Base-by-base conservation (phyloP, 345 rosid species). In the Passiflora organensis region DNA sequence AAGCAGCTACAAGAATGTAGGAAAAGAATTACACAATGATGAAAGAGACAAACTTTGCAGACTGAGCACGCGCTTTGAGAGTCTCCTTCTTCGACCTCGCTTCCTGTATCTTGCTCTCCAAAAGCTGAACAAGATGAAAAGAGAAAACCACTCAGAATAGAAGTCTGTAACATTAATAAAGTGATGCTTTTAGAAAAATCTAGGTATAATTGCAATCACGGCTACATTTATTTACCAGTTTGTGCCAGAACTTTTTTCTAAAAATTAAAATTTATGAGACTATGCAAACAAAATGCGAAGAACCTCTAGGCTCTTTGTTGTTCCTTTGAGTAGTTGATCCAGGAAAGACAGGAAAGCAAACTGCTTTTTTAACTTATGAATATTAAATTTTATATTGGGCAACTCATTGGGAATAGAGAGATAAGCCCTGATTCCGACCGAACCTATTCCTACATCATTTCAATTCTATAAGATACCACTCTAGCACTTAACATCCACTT, bases 41-140 rank as follows among this genome's bases (percentile, higher is more conserved):
- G 34, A 46, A 48, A 55, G 71, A 52, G 59, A 71, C 81, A 55
- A 48, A 86, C 90, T 77, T 86, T 22, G 95, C 95, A 66, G 90
- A 79, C 62, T 86, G 90, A 43, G 95, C 89, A 47, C 95, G 95
- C 53, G 99, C 99, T 75, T 84, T 88, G 68, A 89, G 70, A 34
- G 97, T 89, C 68, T 89, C 99, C 78, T 89, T 93, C 83, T 93
- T 93, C 39, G 99, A 84, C 76, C 56, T 86, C 49, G 99, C 99
- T 70, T 93, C 99, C 58, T 89, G 95, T 70, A 93, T 93, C 78
- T 89, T 93, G 86, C 99, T 89, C 82, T 93, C 99, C 76, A 93
- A 65, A 64, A 93, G 86, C 97, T 93, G 72, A 63, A 74, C n/a
- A n/a, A n/a, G n/a, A n/a, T n/a, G 49, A 64, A 64, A 62, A 28